phyloP scores from a whole-genome alignment of 768 basidiomycete species.

The Trametes cingulata region DNA sequence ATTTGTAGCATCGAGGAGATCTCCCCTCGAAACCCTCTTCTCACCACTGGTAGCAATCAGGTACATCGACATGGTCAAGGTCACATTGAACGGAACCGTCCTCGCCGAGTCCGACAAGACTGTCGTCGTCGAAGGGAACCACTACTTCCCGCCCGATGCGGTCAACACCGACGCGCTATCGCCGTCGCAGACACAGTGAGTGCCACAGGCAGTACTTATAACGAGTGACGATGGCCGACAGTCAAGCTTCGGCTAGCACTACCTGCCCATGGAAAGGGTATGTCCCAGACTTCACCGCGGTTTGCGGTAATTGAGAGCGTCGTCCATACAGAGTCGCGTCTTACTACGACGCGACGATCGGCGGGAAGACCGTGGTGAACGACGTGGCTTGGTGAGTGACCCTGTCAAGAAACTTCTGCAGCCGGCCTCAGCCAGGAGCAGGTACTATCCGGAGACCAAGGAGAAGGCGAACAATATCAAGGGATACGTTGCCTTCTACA shows the following conservation, averaged over 20 bases:
- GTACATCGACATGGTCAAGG: constrained; percentile 45
- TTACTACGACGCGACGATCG: constrained; percentile 61
- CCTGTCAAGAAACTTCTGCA: background rate
- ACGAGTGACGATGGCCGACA: background rate
- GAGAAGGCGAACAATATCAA: constrained; percentile 62
- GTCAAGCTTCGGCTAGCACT: constrained; percentile 37
- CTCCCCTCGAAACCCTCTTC: background rate
- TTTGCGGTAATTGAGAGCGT: too few species aligned
- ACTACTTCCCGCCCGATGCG: constrained; percentile 68
- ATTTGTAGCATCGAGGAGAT: background rate
- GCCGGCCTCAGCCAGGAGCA: constrained; percentile 28
- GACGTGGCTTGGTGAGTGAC: constrained; percentile 66
- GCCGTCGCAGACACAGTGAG: constrained; percentile 54
- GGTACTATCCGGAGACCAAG: constrained; percentile 66
- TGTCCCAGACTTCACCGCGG: constrained; percentile 8
- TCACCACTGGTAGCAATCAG: background rate
- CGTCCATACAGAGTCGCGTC: constrained; percentile 51
- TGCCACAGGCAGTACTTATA: constrained; percentile 2
- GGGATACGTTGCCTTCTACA: constrained; percentile 76
- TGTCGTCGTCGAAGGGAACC: constrained; percentile 62
- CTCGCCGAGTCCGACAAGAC: constrained; percentile 63
- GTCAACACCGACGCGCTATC: constrained; percentile 48
- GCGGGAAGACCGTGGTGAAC: constrained; percentile 43
- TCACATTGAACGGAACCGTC: constrained; percentile 46
- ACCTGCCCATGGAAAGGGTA: constrained; percentile 77